These are phyloP conservation scores for Neurospora cerealis DNA, from an alignment of 495 filamentous ascomycete species.

Conservation along the genomic window DNA sequence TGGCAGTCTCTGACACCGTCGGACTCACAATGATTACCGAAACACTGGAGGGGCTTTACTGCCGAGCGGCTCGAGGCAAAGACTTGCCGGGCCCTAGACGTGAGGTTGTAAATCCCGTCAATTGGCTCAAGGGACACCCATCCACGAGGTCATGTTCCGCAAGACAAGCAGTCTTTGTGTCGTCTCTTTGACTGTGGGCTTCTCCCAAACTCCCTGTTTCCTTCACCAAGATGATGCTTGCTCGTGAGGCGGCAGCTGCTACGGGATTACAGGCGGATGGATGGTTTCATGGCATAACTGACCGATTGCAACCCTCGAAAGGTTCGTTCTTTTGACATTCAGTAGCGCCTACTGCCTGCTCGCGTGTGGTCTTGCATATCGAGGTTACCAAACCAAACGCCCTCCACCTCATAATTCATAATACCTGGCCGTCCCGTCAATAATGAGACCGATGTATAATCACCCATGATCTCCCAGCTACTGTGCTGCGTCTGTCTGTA, in stretches of 20 bases:
- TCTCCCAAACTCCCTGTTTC: not conserved
- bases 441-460: slow-evolving; percentile 13
- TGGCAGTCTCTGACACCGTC: not conserved
- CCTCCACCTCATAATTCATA: not conserved
- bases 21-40: not conserved
- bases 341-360: not conserved
- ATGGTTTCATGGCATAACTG: slow-evolving; percentile 8
- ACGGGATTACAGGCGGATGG: not conserved
- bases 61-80: not conserved
- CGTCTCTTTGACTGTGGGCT: not conserved
- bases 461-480: slow-evolving; percentile 6
- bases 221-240: not conserved
- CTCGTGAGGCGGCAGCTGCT: not conserved
- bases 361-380: not conserved
- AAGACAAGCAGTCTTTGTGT: not conserved
- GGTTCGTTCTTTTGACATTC: not conserved
- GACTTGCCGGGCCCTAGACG: not conserved
- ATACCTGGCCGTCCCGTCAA: not conserved
- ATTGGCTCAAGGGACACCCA: not conserved
- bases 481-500: not conserved
- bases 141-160: not conserved
- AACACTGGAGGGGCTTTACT: not conserved
- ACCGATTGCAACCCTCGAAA: slow-evolving; percentile 3
- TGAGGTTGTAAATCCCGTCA: not conserved
- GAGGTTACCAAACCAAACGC: not conserved